phyloP scores from a whole-genome alignment of 176 grass and related monocot genomes.

The Luzula sylvatica region DNA sequence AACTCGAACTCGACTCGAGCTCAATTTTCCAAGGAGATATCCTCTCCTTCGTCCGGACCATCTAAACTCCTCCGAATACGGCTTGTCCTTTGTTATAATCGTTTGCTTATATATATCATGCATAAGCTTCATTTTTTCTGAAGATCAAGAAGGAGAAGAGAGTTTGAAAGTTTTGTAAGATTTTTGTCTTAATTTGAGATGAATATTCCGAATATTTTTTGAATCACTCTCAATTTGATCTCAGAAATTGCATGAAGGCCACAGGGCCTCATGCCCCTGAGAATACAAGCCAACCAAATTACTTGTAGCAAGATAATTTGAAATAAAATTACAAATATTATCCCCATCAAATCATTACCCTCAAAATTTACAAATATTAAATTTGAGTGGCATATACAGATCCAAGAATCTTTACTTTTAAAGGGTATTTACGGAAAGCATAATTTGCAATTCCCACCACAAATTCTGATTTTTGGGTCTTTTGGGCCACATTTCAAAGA shows the following conservation, averaged over 20 bases:
- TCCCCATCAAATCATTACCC: constrained; percentile 1
- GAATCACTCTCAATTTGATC: constrained; percentile 10
- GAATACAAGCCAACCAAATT: constrained; percentile 18
- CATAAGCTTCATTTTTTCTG: neutral
- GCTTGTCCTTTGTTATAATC: neutral
- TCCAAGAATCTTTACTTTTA: too few relatives aligned
- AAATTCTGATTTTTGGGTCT: neutral
- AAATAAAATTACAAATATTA: constrained; percentile 20
- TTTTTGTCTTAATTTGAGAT: neutral
- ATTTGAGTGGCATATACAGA: too few relatives aligned
- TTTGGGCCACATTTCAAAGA: too few relatives aligned
- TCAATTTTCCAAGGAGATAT: neutral
- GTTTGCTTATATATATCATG: neutral
- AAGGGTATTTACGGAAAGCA: neutral
- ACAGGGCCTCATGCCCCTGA: constrained; percentile 1
- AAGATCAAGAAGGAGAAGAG: neutral
- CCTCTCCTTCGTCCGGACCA: neutral
- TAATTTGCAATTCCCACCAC: neutral
- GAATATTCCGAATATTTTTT: neutral
- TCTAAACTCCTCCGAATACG: neutral
- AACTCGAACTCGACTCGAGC: constrained; percentile 13
- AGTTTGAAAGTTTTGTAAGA: neutral
- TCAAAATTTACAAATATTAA: neutral
- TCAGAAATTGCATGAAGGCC: constrained; percentile 18
- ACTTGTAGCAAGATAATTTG: constrained; percentile 19